phyloP scores from a whole-genome alignment of 1,139 yeast genomes.

The Hansenula sp. region DNA sequence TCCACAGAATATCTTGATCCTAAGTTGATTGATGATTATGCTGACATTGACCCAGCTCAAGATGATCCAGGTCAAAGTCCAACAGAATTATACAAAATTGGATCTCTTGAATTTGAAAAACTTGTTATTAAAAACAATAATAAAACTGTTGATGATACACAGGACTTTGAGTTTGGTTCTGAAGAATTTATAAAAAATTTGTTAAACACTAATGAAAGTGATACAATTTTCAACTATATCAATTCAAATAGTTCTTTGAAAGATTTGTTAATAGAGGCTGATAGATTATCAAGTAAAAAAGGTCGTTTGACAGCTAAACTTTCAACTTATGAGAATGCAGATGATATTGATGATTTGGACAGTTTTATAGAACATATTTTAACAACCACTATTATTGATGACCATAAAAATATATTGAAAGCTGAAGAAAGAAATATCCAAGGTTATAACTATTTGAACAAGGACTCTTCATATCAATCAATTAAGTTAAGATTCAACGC shows the following conservation, averaged over 20 bases:
- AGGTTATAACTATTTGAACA: constrained; percentile 8
- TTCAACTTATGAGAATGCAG: constrained; percentile 11
- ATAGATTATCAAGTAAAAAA: constrained; percentile 14
- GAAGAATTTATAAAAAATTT: constrained; percentile 32
- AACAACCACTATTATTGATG: constrained; percentile 14
- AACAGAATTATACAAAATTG: constrained; percentile 41
- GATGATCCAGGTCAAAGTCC: constrained; percentile 3
- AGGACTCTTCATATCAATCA: constrained; percentile 7
- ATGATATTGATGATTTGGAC: constrained; percentile 7
- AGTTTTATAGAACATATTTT: constrained; percentile 7
- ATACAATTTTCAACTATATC: constrained; percentile 16
- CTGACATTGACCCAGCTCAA: constrained; percentile 5
- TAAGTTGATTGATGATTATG: constrained; percentile 22
- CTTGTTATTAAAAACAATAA: constrained; percentile 35
- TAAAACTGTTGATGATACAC: neutral
- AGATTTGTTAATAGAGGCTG: constrained; percentile 18
- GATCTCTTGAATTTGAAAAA: constrained; percentile 52
- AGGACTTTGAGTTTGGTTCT: constrained; percentile 30
- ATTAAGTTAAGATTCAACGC: constrained; percentile 6
- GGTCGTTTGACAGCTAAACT: constrained; percentile 13
- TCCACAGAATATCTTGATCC: constrained; percentile 18
- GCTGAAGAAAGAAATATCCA: constrained; percentile 3
- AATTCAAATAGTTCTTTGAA: constrained; percentile 17
- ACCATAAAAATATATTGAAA: constrained; percentile 7
- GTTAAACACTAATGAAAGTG: constrained; percentile 25